Evolutionary conservation across 257 asterid genomes (phyloP), one percentile per base, ranked within the genome.

Genomic region (Primulina huaijiensis): DNA sequence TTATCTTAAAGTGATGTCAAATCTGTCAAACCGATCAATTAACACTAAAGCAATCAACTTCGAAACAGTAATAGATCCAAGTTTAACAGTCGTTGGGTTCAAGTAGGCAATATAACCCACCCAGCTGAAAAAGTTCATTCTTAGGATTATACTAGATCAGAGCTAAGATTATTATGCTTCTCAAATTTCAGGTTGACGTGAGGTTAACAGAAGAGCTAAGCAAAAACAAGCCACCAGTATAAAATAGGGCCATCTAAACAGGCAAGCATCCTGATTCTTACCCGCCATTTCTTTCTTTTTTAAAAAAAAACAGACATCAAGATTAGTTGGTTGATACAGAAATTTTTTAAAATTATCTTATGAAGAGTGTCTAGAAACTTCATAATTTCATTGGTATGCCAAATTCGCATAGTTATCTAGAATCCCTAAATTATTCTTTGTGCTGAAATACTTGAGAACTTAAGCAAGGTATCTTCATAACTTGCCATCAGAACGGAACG

Each of bases 1-100:
- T 71, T 4, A 74, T 72, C 40, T 69, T 52, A 55, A 10, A 62
- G 69, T 71, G 60, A 60, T 40, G 52, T 60, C 69, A 76, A 35
- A 34, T 60, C 21, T 50, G 57, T 16, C 57, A 5, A 50, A 25
- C 30, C 37, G 65, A n/a, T 73, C 66, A 64, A 66, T 65, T 19
- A 38, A 59, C 55, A 62, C 33, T 65, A 34, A 30, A 68, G 74
- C 53, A 66, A 62, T 16, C 57, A 50, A 50, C 21, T 50, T 50
- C 8, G 57, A 50, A 50, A 50, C 21, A 50, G 20, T 5, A 50
- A 16, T 50, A 16, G 21, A 16, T 16, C 57, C 57, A 50, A 50
- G 57, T 50, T 50, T 50, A 50, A 50, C 8, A 17, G 57, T 50
- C 8, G 3, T 50, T 4, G 57, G 8, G 8, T 50, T 50, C 57